phyloP scores from a whole-genome alignment of 441 rosid genomes.

The Erodium trifolium region DNA sequence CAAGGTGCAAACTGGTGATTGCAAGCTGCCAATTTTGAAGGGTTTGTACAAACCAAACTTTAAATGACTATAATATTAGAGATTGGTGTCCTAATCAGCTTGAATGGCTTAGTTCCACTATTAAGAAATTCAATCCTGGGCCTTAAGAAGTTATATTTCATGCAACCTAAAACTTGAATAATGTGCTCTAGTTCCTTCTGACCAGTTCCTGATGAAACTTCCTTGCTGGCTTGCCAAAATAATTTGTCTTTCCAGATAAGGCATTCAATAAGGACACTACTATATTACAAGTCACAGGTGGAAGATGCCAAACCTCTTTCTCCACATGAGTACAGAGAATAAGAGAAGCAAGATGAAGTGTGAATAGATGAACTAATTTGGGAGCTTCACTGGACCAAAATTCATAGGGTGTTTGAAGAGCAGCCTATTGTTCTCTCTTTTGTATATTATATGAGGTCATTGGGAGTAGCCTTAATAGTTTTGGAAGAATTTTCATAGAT shows the following conservation, averaged over 20 bases:
- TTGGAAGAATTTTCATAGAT: background rate
- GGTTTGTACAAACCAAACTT: too few relatives aligned
- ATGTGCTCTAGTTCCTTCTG: background rate
- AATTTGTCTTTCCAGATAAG: too few relatives aligned
- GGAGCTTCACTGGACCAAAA: background rate
- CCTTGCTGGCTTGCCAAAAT: background rate
- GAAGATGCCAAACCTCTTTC: background rate
- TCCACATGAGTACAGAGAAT: background rate
- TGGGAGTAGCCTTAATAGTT: background rate
- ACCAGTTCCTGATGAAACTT: background rate
- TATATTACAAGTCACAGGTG: too few relatives aligned
- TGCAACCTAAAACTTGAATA: background rate
- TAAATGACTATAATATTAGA: background rate
- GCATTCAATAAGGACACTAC: too few relatives aligned
- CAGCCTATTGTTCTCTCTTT: background rate
- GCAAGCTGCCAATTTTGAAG: background rate
- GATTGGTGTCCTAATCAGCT: background rate
- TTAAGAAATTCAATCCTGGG: background rate
- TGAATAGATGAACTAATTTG: slow-evolving; percentile 6
- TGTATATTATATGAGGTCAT: background rate
- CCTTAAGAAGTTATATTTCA: background rate
- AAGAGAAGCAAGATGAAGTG: background rate
- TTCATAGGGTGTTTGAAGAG: slow-evolving; percentile 6
- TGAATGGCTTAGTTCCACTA: background rate
- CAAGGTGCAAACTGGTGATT: background rate